These are phyloP conservation scores for Ustilago tritici DNA, from an alignment of 1,284 basidiomycete species.

Conservation along the genomic window DNA sequence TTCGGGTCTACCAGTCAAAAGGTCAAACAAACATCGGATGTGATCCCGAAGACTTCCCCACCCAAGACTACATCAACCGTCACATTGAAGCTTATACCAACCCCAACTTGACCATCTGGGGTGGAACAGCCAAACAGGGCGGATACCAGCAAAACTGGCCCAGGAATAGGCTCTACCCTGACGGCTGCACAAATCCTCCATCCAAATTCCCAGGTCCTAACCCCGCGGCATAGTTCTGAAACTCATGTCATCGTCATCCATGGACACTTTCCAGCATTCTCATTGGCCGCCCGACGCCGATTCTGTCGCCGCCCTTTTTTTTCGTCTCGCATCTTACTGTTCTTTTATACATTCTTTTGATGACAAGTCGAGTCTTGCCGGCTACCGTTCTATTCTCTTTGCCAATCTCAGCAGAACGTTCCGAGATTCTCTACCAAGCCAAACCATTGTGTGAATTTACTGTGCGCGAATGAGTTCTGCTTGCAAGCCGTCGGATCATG, in stretches of 20 bases:
- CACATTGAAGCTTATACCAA: slow-evolving; percentile 61
- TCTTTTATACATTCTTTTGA: slow-evolving; percentile 6
- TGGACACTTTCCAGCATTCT: not conserved
- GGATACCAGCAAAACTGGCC: slow-evolving; percentile 64
- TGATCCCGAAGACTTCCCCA: slow-evolving; percentile 72
- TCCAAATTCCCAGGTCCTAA: slow-evolving; percentile 50
- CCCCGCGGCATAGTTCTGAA: slow-evolving; percentile 13
- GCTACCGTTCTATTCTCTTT: not conserved
- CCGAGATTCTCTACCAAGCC: not conserved
- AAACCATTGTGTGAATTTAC: not conserved
- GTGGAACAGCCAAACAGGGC: slow-evolving; percentile 52
- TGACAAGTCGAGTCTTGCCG: slow-evolving; percentile 13
- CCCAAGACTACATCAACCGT: slow-evolving; percentile 73
- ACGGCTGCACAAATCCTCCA: slow-evolving; percentile 47
- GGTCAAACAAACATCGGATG: slow-evolving; percentile 62
- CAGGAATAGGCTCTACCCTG: slow-evolving; percentile 52
- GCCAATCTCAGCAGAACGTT: not conserved
- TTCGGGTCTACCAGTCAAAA: slow-evolving; percentile 62
- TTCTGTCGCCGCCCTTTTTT: not conserved
- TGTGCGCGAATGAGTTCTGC: not conserved
- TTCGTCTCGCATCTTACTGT: slow-evolving; percentile 1
- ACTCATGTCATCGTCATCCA: not conserved
- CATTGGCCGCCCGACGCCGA: not conserved
- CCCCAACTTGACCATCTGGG: slow-evolving; percentile 62
- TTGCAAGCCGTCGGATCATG: not conserved